Evolutionary conservation across 1,284 basidiomycete genomes (phyloP).

Genomic region (Sporisorium scitamineum): DNA sequence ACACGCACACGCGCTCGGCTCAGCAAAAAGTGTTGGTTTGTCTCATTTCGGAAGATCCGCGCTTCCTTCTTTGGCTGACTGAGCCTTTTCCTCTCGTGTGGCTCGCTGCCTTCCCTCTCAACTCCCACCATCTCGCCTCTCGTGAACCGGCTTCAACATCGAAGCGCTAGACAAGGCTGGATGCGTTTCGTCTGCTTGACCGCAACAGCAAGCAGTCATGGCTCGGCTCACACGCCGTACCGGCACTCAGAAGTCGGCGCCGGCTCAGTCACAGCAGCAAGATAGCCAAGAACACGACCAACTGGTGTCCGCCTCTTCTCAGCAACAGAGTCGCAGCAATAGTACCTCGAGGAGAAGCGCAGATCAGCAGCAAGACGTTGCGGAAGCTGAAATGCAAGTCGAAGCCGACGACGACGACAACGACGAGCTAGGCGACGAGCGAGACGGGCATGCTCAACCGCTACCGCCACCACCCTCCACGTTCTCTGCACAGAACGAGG

Average conservation of each 20-base stretch:
- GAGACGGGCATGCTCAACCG: constrained; percentile 3
- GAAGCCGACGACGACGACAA: constrained; percentile 5
- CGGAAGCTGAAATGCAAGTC: constrained; percentile 3
- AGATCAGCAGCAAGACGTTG: not conserved
- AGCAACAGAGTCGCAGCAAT: not conserved
- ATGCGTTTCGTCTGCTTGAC: no score
- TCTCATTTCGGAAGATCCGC: constrained; percentile 25
- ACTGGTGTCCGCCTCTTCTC: constrained; percentile 15
- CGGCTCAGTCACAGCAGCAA: constrained; percentile 16
- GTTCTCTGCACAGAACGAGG: constrained; percentile 33
- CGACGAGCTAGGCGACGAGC: constrained; percentile 14
- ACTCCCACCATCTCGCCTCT: not conserved
- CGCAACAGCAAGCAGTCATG: constrained; percentile 16
- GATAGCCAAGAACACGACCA: constrained; percentile 19
- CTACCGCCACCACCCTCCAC: constrained; percentile 30
- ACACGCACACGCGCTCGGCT: not conserved
- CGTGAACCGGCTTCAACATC: no score
- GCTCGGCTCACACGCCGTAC: constrained; percentile 36
- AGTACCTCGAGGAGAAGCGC: not conserved
- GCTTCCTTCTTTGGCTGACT: constrained; percentile 7
- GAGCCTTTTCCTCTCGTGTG: constrained; percentile 9
- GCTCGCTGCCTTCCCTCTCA: not conserved
- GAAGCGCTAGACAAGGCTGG: no score
- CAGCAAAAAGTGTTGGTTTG: constrained; percentile 14
- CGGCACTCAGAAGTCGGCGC: constrained; percentile 21